Evolutionary conservation across 345 rosid genomes (phyloP), one percentile per base, ranked within the genome.

Genomic region (Eutrema japonicum): DNA sequence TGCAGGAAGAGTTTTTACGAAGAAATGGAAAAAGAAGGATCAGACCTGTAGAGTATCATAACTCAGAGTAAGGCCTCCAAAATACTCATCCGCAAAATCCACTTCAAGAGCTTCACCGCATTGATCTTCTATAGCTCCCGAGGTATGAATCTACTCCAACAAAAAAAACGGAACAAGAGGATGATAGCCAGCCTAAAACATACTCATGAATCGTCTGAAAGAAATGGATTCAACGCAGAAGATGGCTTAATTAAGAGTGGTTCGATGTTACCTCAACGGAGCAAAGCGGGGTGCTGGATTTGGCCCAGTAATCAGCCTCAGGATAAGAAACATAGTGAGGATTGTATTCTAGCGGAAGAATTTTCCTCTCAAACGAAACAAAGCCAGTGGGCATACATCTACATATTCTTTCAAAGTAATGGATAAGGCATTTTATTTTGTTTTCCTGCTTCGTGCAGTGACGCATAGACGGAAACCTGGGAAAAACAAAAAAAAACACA

Each of bases 281-380:
- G 79, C 96, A 89, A 63, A 91, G 96, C 11, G 85, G 80, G 38
- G 70, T 54, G 16, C 10, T 18, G 49, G 98, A 91, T 63, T 83
- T 77, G 67, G 77, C 73, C 98, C 98, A 91, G 53, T 77, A 81
- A n/a, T 83, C 83, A 71, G 83, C 74, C 57, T 64, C 35, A 1
- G 92, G 93, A 71, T 81, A 86, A 73, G 92, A 68, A 72, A 79
- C 35, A 56, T 4, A 57, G 47, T 52, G 18, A 71, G 80, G 74
- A 76, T 26, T 52, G 68, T 60, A 14, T 55, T 75, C 83, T 27
- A 71, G 37, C 0, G 80, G 77, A 75, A 91, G 97, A 70, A 87
- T 72, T 82, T 91, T 94, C 60, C 91, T 79, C 85, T 94, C 96
- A 81, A 89, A 94, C 11, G 97, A 91, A 42, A 94, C 87, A 76